phyloP scores from a whole-genome alignment of 768 basidiomycete genomes.

The Pleurotus pulmonarius region DNA sequence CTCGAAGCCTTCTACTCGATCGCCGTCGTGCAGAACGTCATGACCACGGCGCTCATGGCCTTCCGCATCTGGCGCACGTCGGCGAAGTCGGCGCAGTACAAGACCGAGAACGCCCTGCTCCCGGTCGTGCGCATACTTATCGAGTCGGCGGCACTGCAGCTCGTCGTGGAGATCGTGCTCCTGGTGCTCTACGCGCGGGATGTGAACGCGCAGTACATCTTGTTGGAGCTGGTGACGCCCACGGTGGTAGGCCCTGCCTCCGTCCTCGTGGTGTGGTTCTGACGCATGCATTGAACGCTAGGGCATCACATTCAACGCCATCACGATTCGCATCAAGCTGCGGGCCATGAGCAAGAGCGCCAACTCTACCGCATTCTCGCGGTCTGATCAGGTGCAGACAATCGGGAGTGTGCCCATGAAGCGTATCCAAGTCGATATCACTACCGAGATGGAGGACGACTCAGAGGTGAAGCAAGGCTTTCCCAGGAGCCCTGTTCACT shows the following conservation, averaged over 20 bases:
- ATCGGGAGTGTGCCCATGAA: background rate
- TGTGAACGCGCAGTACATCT: conserved; percentile 17
- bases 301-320: conserved; percentile 1
- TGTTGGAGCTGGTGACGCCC: conserved; percentile 14
- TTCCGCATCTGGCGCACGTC: conserved; percentile 14
- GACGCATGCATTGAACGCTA: background rate
- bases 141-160: conserved; percentile 17
- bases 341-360: background rate
- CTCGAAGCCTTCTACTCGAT: conserved; percentile 16
- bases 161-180: conserved; percentile 14
- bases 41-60: conserved; percentile 19
- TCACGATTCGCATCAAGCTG: background rate
- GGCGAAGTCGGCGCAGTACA: conserved; percentile 8
- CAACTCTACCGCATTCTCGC: background rate
- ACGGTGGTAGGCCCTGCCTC: conserved; percentile 8
- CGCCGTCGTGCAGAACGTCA: conserved; percentile 15
- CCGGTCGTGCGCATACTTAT: conserved; percentile 13
- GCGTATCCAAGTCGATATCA: background rate
- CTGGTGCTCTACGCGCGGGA: conserved; percentile 12
- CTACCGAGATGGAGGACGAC: conserved; percentile 2
- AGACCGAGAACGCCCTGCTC: conserved; percentile 7
- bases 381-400: background rate
- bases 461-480: too few relatives aligned
- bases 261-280: too few relatives aligned
- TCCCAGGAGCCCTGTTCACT: too few relatives aligned